Evolutionary conservation across 2,329 filamentous ascomycete species (phyloP).

Genomic region (Colletotrichum sp.): DNA sequence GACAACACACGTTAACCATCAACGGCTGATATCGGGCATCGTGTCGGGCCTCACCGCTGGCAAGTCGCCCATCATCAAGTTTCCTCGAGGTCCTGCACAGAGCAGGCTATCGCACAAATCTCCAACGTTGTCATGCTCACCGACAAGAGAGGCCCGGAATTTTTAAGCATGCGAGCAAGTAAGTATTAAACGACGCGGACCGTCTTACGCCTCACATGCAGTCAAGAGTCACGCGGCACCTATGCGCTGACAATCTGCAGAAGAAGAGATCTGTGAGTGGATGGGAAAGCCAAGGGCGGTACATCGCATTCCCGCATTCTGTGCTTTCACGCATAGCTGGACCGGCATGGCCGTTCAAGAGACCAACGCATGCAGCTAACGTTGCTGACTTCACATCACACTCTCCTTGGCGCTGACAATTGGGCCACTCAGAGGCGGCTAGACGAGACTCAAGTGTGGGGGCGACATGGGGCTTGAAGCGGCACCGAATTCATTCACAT

Average conservation of each 20-base stretch:
- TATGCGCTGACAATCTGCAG: neutral
- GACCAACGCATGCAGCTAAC: neutral
- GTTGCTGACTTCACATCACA: neutral
- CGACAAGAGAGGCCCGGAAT: neutral
- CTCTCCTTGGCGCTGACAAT: neutral
- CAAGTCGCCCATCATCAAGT: neutral
- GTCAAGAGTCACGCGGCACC: neutral
- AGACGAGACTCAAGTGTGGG: neutral
- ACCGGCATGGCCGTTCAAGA: neutral
- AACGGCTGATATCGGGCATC: neutral
- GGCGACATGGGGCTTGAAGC: neutral
- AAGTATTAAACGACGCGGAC: neutral
- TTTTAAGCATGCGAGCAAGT: neutral
- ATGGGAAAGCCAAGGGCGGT: neutral
- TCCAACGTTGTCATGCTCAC: neutral
- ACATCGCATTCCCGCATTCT: neutral
- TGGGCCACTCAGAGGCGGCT: neutral
- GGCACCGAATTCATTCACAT: neutral
- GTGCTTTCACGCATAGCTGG: neutral
- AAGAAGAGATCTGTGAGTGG: neutral
- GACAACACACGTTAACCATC: neutral
- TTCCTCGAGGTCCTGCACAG: neutral
- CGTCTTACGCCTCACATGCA: neutral
- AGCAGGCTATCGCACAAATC: neutral
- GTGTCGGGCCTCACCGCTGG: neutral